Base-by-base conservation (phyloP, 2,329 filamentous ascomycete species). In the Trichoderma sp. region DNA sequence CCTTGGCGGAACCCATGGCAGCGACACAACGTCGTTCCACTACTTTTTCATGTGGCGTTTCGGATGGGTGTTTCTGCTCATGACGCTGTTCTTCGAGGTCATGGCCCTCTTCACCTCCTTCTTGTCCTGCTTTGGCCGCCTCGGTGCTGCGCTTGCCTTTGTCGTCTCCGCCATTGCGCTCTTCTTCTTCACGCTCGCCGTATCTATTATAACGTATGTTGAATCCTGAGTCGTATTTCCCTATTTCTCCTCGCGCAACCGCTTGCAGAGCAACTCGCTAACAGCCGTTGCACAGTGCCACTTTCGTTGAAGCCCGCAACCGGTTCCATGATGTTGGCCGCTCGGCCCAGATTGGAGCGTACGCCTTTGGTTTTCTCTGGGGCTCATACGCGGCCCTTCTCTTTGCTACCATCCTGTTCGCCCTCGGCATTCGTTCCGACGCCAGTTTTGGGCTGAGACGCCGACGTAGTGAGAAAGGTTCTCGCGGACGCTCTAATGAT, bases 21-120 rank as follows among this genome's bases (percentile, higher is more conserved):
- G 80, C 68, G 71, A 79, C 68, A 89, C 86, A 4, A 90, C 88
- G 6, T 85, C 84, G 70, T 77, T 70, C 25, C 80, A 81, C 71
- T 97, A 89, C 83, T 98, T 86, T 82, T 92, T 93, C 80, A 85
- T 95, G 76, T 96, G 93, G 82, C 88, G 94, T 48, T 97, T 97
- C 82, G 91, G 92, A 78, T 98, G 94, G 87, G 92, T 94, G 42
- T 95, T 97, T 80, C 92, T 92, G 82, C 83, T 98, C 67, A 90
- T 98, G 72, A 88, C 89, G 19, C 86, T 97, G 42, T 89, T 97
- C 83, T 95, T 97, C 78, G 87, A 87, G 70, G 84, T 87, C 57
- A 67, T 88, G 29, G 87, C 90, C 70, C 88, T 94, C 76, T 86
- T 93, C 78, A 80, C 84, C 12, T 87, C 89, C 71, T 83, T 93